Evolutionary conservation across 345 rosid species (phyloP).

Genomic region (Clarkia xantiana): DNA sequence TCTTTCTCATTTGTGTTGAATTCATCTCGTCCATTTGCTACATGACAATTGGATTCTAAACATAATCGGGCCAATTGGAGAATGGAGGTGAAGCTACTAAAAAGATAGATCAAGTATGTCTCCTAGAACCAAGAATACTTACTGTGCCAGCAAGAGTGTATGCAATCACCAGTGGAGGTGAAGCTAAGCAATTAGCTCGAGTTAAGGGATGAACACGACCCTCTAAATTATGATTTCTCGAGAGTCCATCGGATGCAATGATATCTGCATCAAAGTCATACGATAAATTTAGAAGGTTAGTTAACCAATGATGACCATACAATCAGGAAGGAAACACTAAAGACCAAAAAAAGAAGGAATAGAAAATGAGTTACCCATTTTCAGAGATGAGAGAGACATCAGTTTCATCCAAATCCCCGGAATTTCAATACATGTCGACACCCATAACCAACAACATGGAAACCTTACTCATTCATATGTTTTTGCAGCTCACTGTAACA

Average conservation of each 20-base stretch:
- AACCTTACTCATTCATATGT: constrained; percentile 78
- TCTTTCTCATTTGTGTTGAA: no score
- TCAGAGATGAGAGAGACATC: constrained; percentile 88
- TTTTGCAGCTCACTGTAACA: constrained; percentile 77
- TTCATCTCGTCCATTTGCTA: no score
- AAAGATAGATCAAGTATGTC: background rate
- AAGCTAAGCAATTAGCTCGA: constrained; percentile 97
- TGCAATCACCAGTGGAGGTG: constrained; percentile 94
- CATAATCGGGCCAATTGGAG: no score
- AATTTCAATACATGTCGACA: constrained; percentile 98
- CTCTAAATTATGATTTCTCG: constrained; percentile 94
- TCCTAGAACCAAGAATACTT: constrained; percentile 9
- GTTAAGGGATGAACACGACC: constrained; percentile 97
- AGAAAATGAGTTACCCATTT: constrained; percentile 42
- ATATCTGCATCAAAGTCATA: constrained; percentile 38
- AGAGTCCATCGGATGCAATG: constrained; percentile 83
- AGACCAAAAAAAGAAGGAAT: background rate
- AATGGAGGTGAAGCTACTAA: no score
- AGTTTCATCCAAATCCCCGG: constrained; percentile 86
- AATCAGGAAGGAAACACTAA: background rate
- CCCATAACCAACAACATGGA: constrained; percentile 90
- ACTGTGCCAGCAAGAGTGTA: constrained; percentile 99
- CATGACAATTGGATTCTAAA: no score
- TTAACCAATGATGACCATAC: no score
- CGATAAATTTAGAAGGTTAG: background rate